phyloP scores from a whole-genome alignment of 1,284 basidiomycete genomes.

The Mycena citricolor region DNA sequence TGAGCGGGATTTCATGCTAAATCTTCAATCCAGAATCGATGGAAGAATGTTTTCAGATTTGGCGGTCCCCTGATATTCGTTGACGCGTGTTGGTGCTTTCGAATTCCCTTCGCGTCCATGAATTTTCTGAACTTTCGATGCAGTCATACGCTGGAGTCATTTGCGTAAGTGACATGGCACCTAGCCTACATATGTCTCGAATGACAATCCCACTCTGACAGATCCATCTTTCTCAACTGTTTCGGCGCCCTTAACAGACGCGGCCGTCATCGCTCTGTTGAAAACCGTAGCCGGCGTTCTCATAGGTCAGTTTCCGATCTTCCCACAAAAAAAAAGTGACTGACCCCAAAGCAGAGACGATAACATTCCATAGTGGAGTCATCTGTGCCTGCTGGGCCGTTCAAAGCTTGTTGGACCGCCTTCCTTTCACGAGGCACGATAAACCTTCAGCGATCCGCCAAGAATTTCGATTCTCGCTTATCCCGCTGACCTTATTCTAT shows the following conservation, averaged over 20 bases:
- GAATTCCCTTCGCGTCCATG: constrained; percentile 2
- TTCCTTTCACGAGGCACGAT: constrained; percentile 32
- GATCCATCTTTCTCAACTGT: no score
- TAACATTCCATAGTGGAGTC: constrained; percentile 70
- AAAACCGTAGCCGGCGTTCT: constrained; percentile 63
- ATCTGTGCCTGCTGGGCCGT: constrained; percentile 55
- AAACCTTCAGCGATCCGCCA: constrained; percentile 53
- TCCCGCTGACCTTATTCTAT: constrained; percentile 81
- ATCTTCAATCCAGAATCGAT: constrained; percentile 44
- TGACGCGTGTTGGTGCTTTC: constrained; percentile 62
- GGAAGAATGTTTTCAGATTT: constrained; percentile 55
- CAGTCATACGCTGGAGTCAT: constrained; percentile 78
- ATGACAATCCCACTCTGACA: no score
- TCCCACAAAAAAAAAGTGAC: not conserved
- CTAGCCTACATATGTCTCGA: not conserved
- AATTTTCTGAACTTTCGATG: constrained; percentile 1
- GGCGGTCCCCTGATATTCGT: constrained; percentile 50
- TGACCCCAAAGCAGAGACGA: constrained; percentile 62
- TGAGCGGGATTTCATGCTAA: not conserved
- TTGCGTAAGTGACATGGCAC: constrained; percentile 48
- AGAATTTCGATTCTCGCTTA: constrained; percentile 67
- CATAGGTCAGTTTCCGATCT: constrained; percentile 19
- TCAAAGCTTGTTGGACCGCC: constrained; percentile 41
- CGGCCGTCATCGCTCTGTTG: constrained; percentile 50
- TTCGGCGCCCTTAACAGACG: constrained; percentile 51